Evolutionary conservation across 2,329 filamentous ascomycete species (phyloP).

Genomic region (Orbilia ellipsospora): DNA sequence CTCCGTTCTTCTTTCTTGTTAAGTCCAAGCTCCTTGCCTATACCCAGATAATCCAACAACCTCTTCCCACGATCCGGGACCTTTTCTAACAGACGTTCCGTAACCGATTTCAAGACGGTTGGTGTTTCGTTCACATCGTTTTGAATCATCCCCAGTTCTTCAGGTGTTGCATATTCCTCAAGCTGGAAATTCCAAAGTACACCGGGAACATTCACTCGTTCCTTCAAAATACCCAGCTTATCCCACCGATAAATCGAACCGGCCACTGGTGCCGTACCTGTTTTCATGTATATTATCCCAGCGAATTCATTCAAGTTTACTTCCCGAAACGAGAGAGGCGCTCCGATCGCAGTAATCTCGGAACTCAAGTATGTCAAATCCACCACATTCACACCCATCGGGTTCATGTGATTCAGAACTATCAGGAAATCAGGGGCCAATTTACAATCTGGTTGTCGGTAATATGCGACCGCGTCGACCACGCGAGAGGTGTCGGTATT

Average conservation of each 20-base stretch:
- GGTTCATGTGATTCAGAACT: constrained; percentile 11
- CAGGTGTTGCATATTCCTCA: neutral
- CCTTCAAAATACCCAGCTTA: neutral
- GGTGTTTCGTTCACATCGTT: neutral
- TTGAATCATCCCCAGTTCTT: neutral
- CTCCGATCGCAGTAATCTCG: neutral
- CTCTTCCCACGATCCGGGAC: neutral
- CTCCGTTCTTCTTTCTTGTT: neutral
- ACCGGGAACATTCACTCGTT: neutral
- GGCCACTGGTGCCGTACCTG: neutral
- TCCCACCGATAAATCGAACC: constrained; percentile 22
- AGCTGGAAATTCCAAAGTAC: constrained; percentile 10
- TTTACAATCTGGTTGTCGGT: constrained; percentile 21
- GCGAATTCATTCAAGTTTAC: constrained; percentile 9
- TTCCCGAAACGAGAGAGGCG: constrained; percentile 2
- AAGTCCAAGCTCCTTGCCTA: neutral
- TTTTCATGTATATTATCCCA: neutral
- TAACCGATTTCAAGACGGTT: constrained; percentile 18
- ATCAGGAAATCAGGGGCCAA: constrained; percentile 14
- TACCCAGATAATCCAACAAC: neutral
- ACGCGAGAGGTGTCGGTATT: neutral
- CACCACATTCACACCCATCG: constrained; percentile 30
- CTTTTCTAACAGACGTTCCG: neutral
- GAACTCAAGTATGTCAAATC: constrained; percentile 21
- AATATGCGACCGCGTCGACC: constrained; percentile 29